Evolutionary conservation across 306 rosid species (phyloP).

Genomic region (Vigna unguiculata): DNA sequence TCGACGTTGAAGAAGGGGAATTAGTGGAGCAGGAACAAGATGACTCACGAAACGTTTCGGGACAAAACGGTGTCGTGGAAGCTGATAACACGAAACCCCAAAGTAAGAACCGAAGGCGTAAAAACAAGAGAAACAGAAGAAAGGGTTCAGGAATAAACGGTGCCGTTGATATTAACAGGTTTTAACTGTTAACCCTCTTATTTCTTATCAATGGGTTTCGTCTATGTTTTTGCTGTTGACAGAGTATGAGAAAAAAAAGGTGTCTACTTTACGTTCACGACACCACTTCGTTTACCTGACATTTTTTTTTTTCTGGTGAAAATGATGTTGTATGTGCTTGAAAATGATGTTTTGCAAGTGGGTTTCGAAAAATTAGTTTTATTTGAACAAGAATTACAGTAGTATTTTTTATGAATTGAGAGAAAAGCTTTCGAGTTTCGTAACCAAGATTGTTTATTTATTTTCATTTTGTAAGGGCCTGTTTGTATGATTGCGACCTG

Average conservation of each 20-base stretch:
- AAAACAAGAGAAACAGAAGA: background rate
- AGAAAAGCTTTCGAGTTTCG: background rate
- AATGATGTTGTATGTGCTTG: background rate
- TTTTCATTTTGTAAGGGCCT: background rate
- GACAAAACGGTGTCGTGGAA: background rate
- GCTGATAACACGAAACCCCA: background rate
- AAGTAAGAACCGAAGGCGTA: background rate
- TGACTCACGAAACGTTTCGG: background rate
- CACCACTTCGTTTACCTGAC: background rate
- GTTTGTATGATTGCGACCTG: background rate
- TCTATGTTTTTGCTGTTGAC: background rate
- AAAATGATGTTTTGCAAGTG: background rate
- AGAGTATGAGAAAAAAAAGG: background rate
- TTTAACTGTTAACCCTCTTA: background rate
- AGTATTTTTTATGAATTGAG: background rate
- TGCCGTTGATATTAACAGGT: background rate
- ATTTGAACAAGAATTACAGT: background rate
- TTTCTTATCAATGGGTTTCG: background rate
- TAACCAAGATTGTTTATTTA: background rate
- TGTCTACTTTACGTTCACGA: background rate
- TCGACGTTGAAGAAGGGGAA: slow-evolving; percentile 84
- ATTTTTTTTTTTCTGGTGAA: background rate
- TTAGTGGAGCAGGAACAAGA: slow-evolving; percentile 25
- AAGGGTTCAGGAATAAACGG: background rate
- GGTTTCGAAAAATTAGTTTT: background rate